Evolutionary conservation across 2,329 filamentous ascomycete genomes (phyloP).

Genomic region (Calycina herbarum): DNA sequence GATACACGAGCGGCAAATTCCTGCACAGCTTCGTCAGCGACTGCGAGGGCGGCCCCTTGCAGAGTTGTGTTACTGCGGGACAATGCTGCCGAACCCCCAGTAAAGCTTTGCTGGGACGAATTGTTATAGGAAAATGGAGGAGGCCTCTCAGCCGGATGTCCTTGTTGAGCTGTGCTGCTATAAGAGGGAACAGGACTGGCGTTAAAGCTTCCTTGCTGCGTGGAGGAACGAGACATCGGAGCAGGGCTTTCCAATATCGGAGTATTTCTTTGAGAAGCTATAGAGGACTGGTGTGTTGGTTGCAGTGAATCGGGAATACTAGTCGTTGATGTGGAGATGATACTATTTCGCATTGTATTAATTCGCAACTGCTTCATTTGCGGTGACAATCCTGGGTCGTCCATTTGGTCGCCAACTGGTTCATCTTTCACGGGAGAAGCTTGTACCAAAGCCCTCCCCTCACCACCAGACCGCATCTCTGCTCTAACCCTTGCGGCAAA

Average conservation of each 20-base stretch:
- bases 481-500: conserved; percentile 49
- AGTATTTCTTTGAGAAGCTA: conserved; percentile 11
- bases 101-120: conserved; percentile 1
- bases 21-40: conserved; percentile 61
- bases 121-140: background rate
- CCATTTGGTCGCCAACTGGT: conserved; percentile 4
- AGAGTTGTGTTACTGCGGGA: conserved; percentile 25
- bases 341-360: conserved; percentile 33
- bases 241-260: conserved; percentile 18
- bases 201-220: background rate
- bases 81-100: conserved; percentile 2
- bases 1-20: conserved; percentile 70
- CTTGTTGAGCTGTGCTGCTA: background rate
- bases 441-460: conserved; percentile 57
- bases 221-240: conserved; percentile 18
- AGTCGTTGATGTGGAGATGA: conserved; percentile 21
- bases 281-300: conserved; percentile 20
- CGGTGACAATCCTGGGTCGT: conserved; percentile 19
- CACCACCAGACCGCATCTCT: conserved; percentile 57
- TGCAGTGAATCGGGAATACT: conserved; percentile 20
- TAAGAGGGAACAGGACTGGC: background rate
- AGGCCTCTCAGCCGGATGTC: background rate
- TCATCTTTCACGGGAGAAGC: conserved; percentile 22
- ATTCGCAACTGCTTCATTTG: conserved; percentile 29
- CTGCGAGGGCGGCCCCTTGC: conserved; percentile 29